Evolutionary conservation across 176 grass and related monocot genomes (phyloP).

Genomic region (Thinopyrum elongatum): DNA sequence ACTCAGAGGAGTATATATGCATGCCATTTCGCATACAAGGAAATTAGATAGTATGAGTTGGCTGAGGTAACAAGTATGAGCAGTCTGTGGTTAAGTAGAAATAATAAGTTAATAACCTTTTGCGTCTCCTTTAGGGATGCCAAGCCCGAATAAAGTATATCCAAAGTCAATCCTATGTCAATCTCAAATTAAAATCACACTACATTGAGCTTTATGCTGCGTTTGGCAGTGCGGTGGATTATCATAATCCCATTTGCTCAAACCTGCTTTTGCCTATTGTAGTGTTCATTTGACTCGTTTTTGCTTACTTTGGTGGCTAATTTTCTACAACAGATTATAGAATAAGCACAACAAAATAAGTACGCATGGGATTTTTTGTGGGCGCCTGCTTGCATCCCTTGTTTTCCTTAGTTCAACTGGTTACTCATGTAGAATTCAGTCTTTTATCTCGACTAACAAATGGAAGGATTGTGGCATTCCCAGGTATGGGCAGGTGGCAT

Average conservation of each 20-base stretch:
- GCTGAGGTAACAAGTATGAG: not conserved
- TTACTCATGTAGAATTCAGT: not conserved
- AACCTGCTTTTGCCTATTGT: not conserved
- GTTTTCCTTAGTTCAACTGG: not conserved
- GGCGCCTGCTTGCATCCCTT: not conserved
- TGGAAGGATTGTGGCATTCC: not conserved
- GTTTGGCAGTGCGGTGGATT: not conserved
- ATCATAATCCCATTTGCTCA: not conserved
- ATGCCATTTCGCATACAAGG: not conserved
- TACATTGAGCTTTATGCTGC: not conserved
- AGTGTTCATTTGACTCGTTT: not conserved
- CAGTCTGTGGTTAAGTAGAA: not conserved
- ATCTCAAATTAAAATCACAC: not conserved
- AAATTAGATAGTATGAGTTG: not conserved
- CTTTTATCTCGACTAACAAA: slow-evolving; percentile 26
- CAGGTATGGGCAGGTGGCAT: slow-evolving; percentile 4
- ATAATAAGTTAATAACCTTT: not conserved
- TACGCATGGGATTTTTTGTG: not conserved
- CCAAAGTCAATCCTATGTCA: not conserved
- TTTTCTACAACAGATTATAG: not conserved
- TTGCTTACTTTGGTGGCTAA: not conserved
- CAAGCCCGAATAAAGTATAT: not conserved
- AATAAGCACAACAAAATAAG: not conserved
- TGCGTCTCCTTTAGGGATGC: not conserved
- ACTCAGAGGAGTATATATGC: not conserved